A percentile compares a stretch with the other conserved stretches of the same genome.
These are phyloP conservation scores for Xylariales sp. DNA, from an alignment of 2,329 filamentous ascomycete species.

Conservation along the genomic window DNA sequence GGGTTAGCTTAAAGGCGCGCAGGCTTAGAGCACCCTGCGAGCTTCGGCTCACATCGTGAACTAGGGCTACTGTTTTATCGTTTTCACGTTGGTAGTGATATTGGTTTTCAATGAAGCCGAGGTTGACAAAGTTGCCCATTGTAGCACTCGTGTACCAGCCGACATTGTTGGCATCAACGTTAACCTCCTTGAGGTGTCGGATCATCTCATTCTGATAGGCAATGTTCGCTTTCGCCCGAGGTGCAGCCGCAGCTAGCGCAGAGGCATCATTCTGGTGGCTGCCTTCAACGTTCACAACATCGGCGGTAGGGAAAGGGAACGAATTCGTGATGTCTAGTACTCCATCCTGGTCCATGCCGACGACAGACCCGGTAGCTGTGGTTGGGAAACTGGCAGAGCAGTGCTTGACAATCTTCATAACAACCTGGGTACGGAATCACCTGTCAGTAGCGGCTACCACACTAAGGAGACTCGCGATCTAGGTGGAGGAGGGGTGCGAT, in stretches of 20 bases:
- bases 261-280: slow-evolving; percentile 79
- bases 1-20: slow-evolving; percentile 90
- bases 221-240: slow-evolving; percentile 89
- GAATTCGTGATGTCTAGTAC: slow-evolving; percentile 92
- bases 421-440: slow-evolving; percentile 69
- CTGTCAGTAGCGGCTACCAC: slow-evolving; percentile 28
- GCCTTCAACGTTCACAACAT: slow-evolving; percentile 73
- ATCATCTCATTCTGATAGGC: slow-evolving; percentile 97
- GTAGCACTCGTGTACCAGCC: slow-evolving; percentile 99
- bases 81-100: slow-evolving; percentile 97
- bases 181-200: slow-evolving; percentile 94
- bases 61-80: slow-evolving; percentile 85
- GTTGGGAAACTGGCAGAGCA: slow-evolving; percentile 89
- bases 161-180: slow-evolving; percentile 96
- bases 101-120: slow-evolving; percentile 97
- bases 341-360: slow-evolving; percentile 89
- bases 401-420: slow-evolving; percentile 99
- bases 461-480: slow-evolving; percentile 9
- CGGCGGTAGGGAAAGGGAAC: slow-evolving; percentile 91
- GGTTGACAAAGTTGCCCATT: slow-evolving; percentile 98
- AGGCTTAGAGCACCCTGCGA: slow-evolving; percentile 91
- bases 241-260: slow-evolving; percentile 84
- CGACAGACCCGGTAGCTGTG: slow-evolving; percentile 87
- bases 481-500: slow-evolving; percentile 41
- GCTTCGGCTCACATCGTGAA: slow-evolving; percentile 95